Base-by-base conservation (phyloP, 192 early-diverging fungal genomes). In the Powellomyces hirtus region DNA sequence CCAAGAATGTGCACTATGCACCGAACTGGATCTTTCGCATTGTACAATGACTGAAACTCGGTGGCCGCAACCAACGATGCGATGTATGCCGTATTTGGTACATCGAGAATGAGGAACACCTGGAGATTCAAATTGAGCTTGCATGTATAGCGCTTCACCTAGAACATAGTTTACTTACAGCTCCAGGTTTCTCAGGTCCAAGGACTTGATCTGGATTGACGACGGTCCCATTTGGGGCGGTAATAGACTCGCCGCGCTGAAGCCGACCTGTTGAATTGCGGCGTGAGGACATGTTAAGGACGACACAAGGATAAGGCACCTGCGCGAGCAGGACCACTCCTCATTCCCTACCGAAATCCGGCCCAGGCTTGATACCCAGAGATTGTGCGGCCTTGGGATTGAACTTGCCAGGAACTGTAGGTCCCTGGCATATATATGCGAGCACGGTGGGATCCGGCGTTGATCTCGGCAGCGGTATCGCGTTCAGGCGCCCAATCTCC, bases 371-470 rank as follows among this genome's bases (percentile, higher is more conserved):
- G 0, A 94, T 73, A 1, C 89, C 91, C 1, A 95, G 81, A 20
- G 70, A 77, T 22, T 72, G 38, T 6, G 93, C 94, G 0, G 80
- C 83, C 35, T 84, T 34, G 11, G 84, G 74, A 60, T 90, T 77
- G 70, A 97, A 94, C 67, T 94, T 95, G 20, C 93, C 92, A 0
- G 79, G 84, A 33, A 88, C 79, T 1, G 79, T 80, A 0, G 91
- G 89, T 0, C 91, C 89, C 64, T 85, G 82, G 64, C 87, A 87
- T 11, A 95, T 89, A 56, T 92, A 97, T 56, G 84, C 82, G 38
- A 92, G 66, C 1, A 71, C 59, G 16, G 51, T 52, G 8, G 58
- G 20, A 29, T 33, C 29, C 31, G 0, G 95, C 76, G 1, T 77
- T 22, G 10, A 90, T 90, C 0, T 85, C 85, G 36, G 83, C 33